Percentiles rank a stretch among this genome's conserved stretches.
Conservation (phyloP, 768 basidiomycete genomes). For the Suillus plorans region DNA sequence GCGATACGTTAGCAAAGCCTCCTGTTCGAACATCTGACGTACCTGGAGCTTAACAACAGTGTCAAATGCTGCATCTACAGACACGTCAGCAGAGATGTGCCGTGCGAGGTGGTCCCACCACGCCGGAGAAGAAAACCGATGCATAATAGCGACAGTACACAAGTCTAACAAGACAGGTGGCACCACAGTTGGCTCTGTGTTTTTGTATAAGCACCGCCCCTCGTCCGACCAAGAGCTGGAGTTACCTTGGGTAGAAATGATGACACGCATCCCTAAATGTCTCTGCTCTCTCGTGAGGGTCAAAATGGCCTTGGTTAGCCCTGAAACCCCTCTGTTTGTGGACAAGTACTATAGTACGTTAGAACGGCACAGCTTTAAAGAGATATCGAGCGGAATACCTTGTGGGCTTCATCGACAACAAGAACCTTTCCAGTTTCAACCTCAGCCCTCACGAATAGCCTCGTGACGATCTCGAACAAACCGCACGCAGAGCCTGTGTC, state of each 20-base stretch:
- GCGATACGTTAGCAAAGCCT: not conserved
- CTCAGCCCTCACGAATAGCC: constrained; percentile 54
- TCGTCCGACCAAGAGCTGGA: not conserved
- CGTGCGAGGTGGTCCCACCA: constrained; percentile 64
- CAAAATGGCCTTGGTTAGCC: constrained; percentile 51
- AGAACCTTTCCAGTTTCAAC: constrained; percentile 57
- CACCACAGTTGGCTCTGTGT: constrained; percentile 59
- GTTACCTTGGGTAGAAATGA: constrained; percentile 65
- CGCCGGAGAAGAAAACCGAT: constrained; percentile 63
- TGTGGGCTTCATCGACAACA: constrained; percentile 67
- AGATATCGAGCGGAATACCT: constrained; percentile 35
- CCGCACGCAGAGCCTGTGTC: constrained; percentile 58
- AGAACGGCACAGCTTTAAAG: not conserved
- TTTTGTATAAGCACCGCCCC: constrained; percentile 1
- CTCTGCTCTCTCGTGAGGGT: constrained; percentile 60
- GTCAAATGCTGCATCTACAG: constrained; percentile 51
- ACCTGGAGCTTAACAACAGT: constrained; percentile 58
- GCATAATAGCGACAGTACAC: constrained; percentile 54
- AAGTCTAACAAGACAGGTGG: constrained; percentile 59
- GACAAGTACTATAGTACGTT: constrained; percentile 40
- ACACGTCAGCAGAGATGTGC: constrained; percentile 59
- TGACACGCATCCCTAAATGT: constrained; percentile 60
- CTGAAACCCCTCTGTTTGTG: constrained; percentile 36
- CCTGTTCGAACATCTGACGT: constrained; percentile 5
- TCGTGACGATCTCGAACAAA: constrained; percentile 58